Base-by-base conservation (phyloP, 805 yeast genomes). In the Kazachstania taianensis region DNA sequence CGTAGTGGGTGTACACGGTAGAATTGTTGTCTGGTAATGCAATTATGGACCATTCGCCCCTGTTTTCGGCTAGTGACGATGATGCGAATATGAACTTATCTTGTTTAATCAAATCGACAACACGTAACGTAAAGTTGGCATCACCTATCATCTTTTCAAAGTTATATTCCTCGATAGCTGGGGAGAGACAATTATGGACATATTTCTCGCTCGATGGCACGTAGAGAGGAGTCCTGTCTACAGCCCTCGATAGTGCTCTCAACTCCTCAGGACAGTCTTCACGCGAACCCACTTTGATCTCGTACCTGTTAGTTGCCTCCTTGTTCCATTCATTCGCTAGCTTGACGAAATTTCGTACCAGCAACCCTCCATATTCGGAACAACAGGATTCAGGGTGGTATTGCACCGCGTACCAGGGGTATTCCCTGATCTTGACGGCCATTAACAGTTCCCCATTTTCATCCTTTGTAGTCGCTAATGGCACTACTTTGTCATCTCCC, bases 351-450 rank as follows among this genome's bases (percentile, higher is more conserved):
- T 81, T 82, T 7, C 47, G 43, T 4, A 87, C 56, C 35, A 92
- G 54, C 8, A 54, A 48, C 2, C 52, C 66, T 2, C 98, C 98
- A 32, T 61, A 48, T 10, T 67, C 63, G 0, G 96, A 85, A 48
- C 95, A 84, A 27, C 89, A 75, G 1, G 96, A 85, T 52, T 92
- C 99, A 0, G 98, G 98, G 51, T 92, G 99, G 51, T 87, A 94
- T 51, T 92, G 99, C 2, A 92, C 96, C 1, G 95, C 98, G 55
- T 67, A 89, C 62, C 81, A 81, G 0, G 96, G 96, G 15, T 62
- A 58, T 0, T 25, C 14, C 0, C 33, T 45, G 49, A 83, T 87
- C 50, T 63, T 70, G 0, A 71, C 92, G 1, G 94, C 95, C 99
- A 92, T 92, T 20, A 84, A 53, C 5, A 81, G 60, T 27, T 51